Conservation (phyloP, 1,284 basidiomycete species). For the Apiotrichum sp. region DNA sequence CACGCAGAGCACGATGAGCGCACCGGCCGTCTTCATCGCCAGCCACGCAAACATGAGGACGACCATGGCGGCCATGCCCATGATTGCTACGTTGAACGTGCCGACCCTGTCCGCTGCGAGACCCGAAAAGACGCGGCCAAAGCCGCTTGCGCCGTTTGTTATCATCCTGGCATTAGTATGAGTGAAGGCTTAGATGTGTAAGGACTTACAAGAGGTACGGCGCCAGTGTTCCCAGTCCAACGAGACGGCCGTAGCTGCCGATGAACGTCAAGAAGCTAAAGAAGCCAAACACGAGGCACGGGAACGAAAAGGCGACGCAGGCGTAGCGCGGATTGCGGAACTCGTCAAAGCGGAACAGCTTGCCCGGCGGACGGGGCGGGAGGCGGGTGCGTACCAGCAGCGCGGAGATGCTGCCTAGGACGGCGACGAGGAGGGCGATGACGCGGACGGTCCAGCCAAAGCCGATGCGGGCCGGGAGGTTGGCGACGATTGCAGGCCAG, state of each 20-base stretch:
- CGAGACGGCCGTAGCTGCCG: conserved; percentile 31
- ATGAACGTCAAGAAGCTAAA: conserved; percentile 34
- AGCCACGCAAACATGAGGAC: conserved; percentile 33
- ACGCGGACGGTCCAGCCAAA: conserved; percentile 38
- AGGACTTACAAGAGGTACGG: conserved; percentile 34
- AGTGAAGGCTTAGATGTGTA: not conserved
- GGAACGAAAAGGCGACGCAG: conserved; percentile 20
- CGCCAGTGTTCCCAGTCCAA: conserved; percentile 25
- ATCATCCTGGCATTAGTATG: conserved; percentile 21
- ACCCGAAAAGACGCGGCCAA: conserved; percentile 30
- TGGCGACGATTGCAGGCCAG: conserved; percentile 39
- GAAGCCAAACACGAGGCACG: conserved; percentile 31
- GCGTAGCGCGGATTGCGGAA: conserved; percentile 31
- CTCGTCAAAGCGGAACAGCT: conserved; percentile 28
- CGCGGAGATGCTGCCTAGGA: conserved; percentile 22
- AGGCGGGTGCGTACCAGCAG: conserved; percentile 33
- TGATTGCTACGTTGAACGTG: conserved; percentile 31
- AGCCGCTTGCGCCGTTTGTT: conserved; percentile 28
- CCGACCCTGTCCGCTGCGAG: conserved; percentile 26
- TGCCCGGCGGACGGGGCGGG: conserved; percentile 29
- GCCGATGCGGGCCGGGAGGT: conserved; percentile 32
- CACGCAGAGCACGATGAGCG: conserved; percentile 27
- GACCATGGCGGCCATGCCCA: conserved; percentile 21
- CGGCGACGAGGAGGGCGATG: conserved; percentile 29
- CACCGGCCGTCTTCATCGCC: conserved; percentile 18